Conservation (phyloP, 495 filamentous ascomycete genomes). For the Aspergillus diversus region DNA sequence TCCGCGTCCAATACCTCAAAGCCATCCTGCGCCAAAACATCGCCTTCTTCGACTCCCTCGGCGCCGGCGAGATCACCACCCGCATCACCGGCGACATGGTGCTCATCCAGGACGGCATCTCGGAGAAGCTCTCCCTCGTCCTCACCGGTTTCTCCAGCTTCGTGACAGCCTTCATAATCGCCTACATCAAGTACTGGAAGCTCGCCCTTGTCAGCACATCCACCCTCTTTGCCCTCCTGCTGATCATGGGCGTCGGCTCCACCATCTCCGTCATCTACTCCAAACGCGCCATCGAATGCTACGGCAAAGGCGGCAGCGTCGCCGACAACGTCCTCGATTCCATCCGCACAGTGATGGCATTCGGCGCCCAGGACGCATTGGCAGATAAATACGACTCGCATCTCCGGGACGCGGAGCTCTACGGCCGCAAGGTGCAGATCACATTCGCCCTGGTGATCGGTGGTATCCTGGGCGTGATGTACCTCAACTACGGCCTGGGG, state of each 20-base stretch:
- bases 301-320: conserved; percentile 82
- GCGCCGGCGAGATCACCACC: conserved; percentile 89
- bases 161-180: conserved; percentile 85
- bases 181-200: conserved; percentile 83
- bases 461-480: conserved; percentile 77
- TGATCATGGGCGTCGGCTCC: conserved; percentile 73
- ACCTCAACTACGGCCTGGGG: conserved; percentile 87
- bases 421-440: conserved; percentile 73
- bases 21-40: conserved; percentile 90
- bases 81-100: conserved; percentile 91
- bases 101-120: conserved; percentile 83
- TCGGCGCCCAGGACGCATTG: conserved; percentile 86
- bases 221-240: conserved; percentile 68
- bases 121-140: conserved; percentile 82
- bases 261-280: conserved; percentile 75
- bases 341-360: conserved; percentile 86
- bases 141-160: conserved; percentile 77
- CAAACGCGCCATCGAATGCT: conserved; percentile 72
- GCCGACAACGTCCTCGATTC: conserved; percentile 94
- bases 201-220: conserved; percentile 80
- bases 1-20: conserved; percentile 78
- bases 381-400: conserved; percentile 79
- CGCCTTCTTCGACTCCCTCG: conserved; percentile 88
- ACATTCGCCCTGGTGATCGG: conserved; percentile 76
- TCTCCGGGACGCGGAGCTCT: conserved; percentile 70